phyloP scores from a whole-genome alignment of 2,329 filamentous ascomycete species.

The Colletotrichum nymphaeae region DNA sequence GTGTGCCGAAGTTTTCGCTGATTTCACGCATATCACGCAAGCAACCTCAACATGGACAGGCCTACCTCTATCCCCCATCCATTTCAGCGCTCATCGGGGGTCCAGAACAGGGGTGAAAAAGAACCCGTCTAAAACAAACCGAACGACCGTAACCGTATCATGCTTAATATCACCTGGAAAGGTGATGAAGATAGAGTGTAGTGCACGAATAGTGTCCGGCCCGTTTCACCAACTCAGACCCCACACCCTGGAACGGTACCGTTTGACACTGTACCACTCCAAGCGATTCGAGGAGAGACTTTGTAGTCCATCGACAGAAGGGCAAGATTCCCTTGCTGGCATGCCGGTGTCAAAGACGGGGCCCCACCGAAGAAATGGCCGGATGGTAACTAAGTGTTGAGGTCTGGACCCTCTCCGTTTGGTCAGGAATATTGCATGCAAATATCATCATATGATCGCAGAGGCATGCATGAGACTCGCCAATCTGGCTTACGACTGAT shows the following conservation, averaged over 20 bases:
- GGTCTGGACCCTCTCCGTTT: not conserved
- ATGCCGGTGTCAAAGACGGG: conserved; percentile 23
- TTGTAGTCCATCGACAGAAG: not conserved
- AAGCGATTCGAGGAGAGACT: not conserved
- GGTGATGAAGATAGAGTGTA: not conserved
- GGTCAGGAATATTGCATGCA: not conserved
- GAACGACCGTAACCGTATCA: conserved; percentile 7
- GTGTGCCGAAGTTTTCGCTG: not conserved
- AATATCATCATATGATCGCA: not conserved
- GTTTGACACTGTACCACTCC: not conserved
- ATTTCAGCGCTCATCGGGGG: not conserved
- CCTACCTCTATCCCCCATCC: not conserved
- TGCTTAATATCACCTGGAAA: conserved; percentile 13
- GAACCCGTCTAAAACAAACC: not conserved
- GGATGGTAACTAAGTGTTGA: not conserved
- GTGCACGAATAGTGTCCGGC: not conserved
- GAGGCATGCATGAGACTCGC: not conserved
- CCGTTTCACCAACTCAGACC: not conserved
- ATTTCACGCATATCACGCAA: not conserved
- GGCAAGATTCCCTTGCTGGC: conserved; percentile 16
- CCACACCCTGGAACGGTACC: not conserved
- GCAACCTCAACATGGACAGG: not conserved
- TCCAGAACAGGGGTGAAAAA: not conserved
- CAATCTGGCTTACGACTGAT: not conserved
- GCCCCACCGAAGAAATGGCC: not conserved